Evolutionary conservation across 1,284 basidiomycete species (phyloP), one percentile per base, ranked within the genome.

Genomic region (Sanghuangporus baumii): DNA sequence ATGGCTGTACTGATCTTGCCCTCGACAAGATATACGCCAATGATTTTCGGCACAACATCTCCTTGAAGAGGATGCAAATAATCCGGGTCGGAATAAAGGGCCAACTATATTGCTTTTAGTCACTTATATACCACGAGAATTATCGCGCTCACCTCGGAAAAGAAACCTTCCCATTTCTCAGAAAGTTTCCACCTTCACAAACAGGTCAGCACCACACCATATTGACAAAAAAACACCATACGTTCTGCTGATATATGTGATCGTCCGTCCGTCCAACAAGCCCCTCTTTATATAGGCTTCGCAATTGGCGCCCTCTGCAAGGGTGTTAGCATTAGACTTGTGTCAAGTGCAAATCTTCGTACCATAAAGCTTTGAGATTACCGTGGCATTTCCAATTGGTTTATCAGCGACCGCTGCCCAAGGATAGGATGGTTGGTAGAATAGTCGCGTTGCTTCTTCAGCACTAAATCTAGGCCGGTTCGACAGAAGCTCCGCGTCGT

Each of bases 1-100:
- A 82, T 83, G 6, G 78, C 76, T 12, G 87, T 68, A 66, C 76
- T 76, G 52, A 81, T 71, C 11, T 70, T 66, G 50, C 74, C 75
- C 36, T 74, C 71, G 63, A 73, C 70, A 37, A 75, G 66, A 67
- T 80, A 78, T 12, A 83, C 75, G 20, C 79, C 79, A 57, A 87
- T 84, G 63, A 88, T 70, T 48, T 72, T 70, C 2, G 85, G 84
- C 1, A 86, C 76, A 2, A 81, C 73, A 23, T 70, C 69, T 11
- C 85, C 85, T 70, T 86, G 85, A 0, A 87, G 74, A 0, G 76
- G 69, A 23, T 73, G 74, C 41, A 87, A 78, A 61, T 82, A 78
- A 12, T 67, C 68, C 55, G 81, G 70, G 1, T 76, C 75, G 71
- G 75, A 79, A 75, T 72, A 85, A 46, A 72, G 69, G 60, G 70